phyloP scores from a whole-genome alignment of 352 stramenopile species.

The Globisporangium recalcitrans region DNA sequence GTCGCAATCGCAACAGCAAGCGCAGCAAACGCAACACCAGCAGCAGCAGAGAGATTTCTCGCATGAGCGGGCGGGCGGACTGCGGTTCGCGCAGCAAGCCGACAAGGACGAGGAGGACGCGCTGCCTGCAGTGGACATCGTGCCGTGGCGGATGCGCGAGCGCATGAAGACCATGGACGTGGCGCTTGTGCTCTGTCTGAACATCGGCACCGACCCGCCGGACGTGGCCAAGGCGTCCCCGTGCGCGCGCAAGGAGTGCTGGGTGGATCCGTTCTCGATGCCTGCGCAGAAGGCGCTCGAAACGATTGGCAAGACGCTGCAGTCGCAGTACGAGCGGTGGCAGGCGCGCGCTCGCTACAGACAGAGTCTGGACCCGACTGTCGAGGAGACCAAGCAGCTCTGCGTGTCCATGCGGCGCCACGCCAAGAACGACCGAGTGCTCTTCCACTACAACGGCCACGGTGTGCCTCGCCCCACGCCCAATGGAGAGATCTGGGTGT shows the following conservation, averaged over 20 bases:
- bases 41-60: neutral
- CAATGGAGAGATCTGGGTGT: constrained; percentile 99
- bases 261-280: constrained; percentile 96
- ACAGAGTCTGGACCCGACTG: constrained; percentile 94
- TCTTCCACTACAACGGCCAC: constrained; percentile 99
- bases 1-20: neutral
- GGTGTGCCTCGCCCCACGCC: constrained; percentile 95
- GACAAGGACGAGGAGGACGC: constrained; percentile 26
- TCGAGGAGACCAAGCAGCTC: constrained; percentile 94
- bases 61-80: constrained; percentile 36
- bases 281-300: constrained; percentile 94
- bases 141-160: constrained; percentile 82
- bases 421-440: constrained; percentile 91
- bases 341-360: constrained; percentile 93
- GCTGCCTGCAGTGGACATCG: constrained; percentile 37
- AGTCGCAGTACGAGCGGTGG: constrained; percentile 96
- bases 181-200: constrained; percentile 96
- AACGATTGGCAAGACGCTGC: constrained; percentile 92
- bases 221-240: constrained; percentile 96
- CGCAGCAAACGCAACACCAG: neutral
- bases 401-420: constrained; percentile 90
- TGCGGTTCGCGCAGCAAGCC: constrained; percentile 58
- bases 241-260: constrained; percentile 97
- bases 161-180: constrained; percentile 92
- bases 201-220: constrained; percentile 97